A percentile compares a stretch with the other conserved stretches of the same genome.
These are phyloP conservation scores for Beauveria sp. DNA, from an alignment of 2,329 filamentous ascomycete genomes.

Conservation along the genomic window DNA sequence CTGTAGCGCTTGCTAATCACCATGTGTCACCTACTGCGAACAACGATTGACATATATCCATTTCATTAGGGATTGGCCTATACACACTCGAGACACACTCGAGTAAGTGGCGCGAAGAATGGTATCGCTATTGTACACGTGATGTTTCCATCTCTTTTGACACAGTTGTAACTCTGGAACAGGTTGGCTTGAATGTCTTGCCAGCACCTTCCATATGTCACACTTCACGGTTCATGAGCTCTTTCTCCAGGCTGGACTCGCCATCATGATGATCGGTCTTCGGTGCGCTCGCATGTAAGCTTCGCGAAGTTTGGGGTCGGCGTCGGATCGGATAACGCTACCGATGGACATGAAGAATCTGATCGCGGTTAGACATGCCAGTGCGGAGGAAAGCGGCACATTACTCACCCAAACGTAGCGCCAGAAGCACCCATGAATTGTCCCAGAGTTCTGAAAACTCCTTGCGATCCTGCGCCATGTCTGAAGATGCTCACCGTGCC, in stretches of 20 bases:
- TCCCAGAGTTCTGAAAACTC: constrained; percentile 86
- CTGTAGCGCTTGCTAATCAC: background rate
- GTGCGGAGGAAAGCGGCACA: background rate
- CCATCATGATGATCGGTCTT: constrained; percentile 58
- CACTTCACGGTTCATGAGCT: constrained; percentile 9
- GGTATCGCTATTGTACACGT: constrained; percentile 16
- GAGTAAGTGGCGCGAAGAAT: background rate
- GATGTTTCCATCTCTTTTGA: constrained; percentile 7
- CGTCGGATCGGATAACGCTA: constrained; percentile 89
- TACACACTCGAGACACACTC: constrained; percentile 3
- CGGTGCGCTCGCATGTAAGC: constrained; percentile 69
- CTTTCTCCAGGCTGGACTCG: constrained; percentile 30
- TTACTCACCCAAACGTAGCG: constrained; percentile 79
- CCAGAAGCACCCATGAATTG: constrained; percentile 96
- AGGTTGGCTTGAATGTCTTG: constrained; percentile 40
- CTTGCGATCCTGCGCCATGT: constrained; percentile 87
- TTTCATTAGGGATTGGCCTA: background rate
- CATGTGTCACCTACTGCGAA: background rate
- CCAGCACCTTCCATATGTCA: constrained; percentile 12
- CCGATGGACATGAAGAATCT: constrained; percentile 99
- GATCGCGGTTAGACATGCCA: background rate
- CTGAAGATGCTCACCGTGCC: constrained; percentile 91
- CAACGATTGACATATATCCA: background rate
- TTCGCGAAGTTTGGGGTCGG: constrained; percentile 66
- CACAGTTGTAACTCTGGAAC: constrained; percentile 26